phyloP scores from a whole-genome alignment of 1,284 basidiomycete species.

The Ceratobasidium sp. region DNA sequence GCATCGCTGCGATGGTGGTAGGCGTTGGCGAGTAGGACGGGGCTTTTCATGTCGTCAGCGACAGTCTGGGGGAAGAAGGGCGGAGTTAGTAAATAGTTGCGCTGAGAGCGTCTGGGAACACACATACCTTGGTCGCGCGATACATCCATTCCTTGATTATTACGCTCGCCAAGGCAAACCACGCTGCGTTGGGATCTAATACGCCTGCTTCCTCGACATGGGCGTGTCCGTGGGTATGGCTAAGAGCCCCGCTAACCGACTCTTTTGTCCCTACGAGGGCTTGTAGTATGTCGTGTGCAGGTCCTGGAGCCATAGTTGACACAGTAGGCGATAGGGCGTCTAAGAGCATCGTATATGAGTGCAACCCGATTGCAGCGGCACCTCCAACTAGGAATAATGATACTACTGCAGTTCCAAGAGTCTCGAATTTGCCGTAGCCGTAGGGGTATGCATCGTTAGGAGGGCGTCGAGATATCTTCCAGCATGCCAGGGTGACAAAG shows the following conservation, averaged over 20 bases:
- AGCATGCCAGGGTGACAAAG: slow-evolving; percentile 93
- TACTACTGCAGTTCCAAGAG: slow-evolving; percentile 87
- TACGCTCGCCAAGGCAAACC: slow-evolving; percentile 90
- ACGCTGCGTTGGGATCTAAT: slow-evolving; percentile 91
- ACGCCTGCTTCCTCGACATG: slow-evolving; percentile 55
- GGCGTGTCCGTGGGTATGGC: slow-evolving; percentile 68
- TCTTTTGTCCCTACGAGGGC: slow-evolving; percentile 70
- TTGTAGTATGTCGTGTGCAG: slow-evolving; percentile 71
- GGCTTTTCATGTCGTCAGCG: slow-evolving; percentile 89
- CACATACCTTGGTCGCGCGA: slow-evolving; percentile 73
- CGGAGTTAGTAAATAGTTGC: neutral
- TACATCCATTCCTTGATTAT: slow-evolving; percentile 94
- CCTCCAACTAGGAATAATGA: slow-evolving; percentile 71
- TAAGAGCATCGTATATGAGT: slow-evolving; percentile 83
- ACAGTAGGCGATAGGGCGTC: slow-evolving; percentile 74
- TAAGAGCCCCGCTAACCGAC: slow-evolving; percentile 61
- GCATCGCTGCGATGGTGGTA: slow-evolving; percentile 96
- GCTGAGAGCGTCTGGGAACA: neutral
- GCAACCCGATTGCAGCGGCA: slow-evolving; percentile 92
- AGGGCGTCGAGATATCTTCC: slow-evolving; percentile 86
- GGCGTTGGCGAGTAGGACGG: slow-evolving; percentile 92
- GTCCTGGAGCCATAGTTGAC: slow-evolving; percentile 68
- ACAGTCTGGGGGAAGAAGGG: slow-evolving; percentile 64
- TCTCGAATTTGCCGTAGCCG: slow-evolving; percentile 94
- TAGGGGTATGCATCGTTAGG: slow-evolving; percentile 86